These are phyloP conservation scores for Dicorynia guianensis DNA, from an alignment of 306 rosid species.

Conservation along the genomic window DNA sequence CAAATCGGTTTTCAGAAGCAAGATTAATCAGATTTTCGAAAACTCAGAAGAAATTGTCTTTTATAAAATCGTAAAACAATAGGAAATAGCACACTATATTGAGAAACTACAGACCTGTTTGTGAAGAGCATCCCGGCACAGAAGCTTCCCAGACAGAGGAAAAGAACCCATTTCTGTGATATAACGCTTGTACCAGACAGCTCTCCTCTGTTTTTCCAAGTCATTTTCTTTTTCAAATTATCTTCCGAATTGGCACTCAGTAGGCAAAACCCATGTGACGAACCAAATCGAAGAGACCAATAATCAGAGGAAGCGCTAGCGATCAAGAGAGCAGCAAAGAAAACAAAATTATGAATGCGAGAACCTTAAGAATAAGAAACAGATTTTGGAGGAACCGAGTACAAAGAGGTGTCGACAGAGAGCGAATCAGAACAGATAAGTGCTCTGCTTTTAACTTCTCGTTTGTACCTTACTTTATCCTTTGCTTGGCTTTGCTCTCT, in stretches of 20 bases:
- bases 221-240: conserved; percentile 54
- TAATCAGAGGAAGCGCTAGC: conserved; percentile 28
- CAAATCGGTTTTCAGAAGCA: conserved; percentile 16
- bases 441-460: conserved; percentile 37
- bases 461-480: conserved; percentile 62
- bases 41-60: conserved; percentile 18
- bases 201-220: conserved; percentile 81
- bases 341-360: conserved; percentile 33
- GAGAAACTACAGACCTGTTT: conserved; percentile 60
- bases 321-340: conserved; percentile 4
- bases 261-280: conserved; percentile 42
- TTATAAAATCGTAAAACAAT: not conserved
- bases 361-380: conserved; percentile 20
- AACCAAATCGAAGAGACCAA: conserved; percentile 36
- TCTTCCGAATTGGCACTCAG: conserved; percentile 28
- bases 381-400: not conserved
- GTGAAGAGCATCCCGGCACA: conserved; percentile 93
- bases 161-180: conserved; percentile 74
- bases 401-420: conserved; percentile 1
- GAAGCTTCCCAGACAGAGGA: conserved; percentile 84
- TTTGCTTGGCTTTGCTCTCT: conserved; percentile 38
- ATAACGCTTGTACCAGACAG: conserved; percentile 63
- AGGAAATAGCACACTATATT: not conserved
- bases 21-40: not conserved
- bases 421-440: conserved; percentile 50